phyloP scores from a whole-genome alignment of 2,329 filamentous ascomycete species.

The Claviceps sp. region DNA sequence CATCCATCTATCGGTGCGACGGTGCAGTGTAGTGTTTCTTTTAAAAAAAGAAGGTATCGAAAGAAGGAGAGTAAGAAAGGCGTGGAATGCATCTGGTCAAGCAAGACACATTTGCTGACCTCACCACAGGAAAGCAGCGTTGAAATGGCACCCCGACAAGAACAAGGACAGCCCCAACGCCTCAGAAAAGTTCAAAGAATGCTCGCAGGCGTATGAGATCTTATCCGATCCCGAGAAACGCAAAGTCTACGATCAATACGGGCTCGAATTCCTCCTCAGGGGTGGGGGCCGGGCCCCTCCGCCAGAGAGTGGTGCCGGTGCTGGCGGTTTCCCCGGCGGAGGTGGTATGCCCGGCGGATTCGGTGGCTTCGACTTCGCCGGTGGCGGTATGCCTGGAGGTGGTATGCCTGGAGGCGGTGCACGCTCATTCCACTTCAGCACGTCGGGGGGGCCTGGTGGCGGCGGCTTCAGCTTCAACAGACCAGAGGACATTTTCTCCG shows the following conservation, averaged over 20 bases:
- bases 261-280: constrained; percentile 80
- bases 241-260: constrained; percentile 88
- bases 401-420: constrained; percentile 32
- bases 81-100: too few species aligned
- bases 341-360: constrained; percentile 40
- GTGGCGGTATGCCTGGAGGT: constrained; percentile 27
- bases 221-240: constrained; percentile 94
- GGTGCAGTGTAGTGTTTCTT: not conserved
- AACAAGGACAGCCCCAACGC: constrained; percentile 84
- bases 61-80: too few species aligned
- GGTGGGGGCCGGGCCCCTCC: constrained; percentile 55
- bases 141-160: constrained; percentile 95
- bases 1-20: too few species aligned
- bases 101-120: not conserved
- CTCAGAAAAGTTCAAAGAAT: constrained; percentile 93
- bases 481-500: constrained; percentile 70
- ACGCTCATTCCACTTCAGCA: constrained; percentile 53
- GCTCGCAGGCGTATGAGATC: constrained; percentile 95
- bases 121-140: constrained; percentile 56
- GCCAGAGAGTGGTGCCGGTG: constrained; percentile 28
- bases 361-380: constrained; percentile 37
- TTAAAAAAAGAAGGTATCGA: too few species aligned
- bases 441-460: constrained; percentile 34
- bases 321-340: constrained; percentile 40
- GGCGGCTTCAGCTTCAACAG: constrained; percentile 71